Base-by-base conservation (phyloP, 2,329 filamentous ascomycete species). In the Gyromitra esculenta region DNA sequence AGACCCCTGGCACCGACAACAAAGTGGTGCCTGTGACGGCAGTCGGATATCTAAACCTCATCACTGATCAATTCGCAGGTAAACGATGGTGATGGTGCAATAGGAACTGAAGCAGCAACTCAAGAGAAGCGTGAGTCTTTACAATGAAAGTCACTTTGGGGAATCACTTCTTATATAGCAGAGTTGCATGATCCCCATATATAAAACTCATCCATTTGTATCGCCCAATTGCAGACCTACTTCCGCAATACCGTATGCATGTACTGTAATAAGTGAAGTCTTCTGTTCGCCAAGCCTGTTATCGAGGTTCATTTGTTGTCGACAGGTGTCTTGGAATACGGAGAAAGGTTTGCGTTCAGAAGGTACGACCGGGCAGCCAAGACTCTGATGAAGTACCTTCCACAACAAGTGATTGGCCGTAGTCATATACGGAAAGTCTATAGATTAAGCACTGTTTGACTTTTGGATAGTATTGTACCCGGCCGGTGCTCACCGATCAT, bases 41-140 rank as follows among this genome's bases (percentile, higher is more conserved):
- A 52, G 52, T 60, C 50, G 57, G 62, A 31, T 69, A 65, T 63
- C 39, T 54, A n/a, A 77, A 64, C 66, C 67, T 79, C 77, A 77
- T 79, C 15, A 48, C 66, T 35, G 21, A 8, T 21, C 11, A 45
- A 39, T 31, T 48, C 13, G 37, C 25, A 63, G 15, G 37, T 3
- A 21, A 48, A 60, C 25, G 41, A 4, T 41, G n/a, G 11, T 41
- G 25, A 52, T 31, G 15, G 37, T 8, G 39, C 9, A 48, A 48
- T 13, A 56, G 15, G 25, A n/a, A 45, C 15, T 43, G 4, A 65
- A 54, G 43, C n/a, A 9, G 43, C n/a, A 21, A 64, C 25, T 15
- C 45, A 21, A 39, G 8, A 54, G 15, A 11, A 1, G 41, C 11
- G 9, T 48, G 25, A 31, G 25, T 4, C 25, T 31, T 31, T 31